These are phyloP conservation scores for Carex cristatella DNA, from an alignment of 176 grass and related monocot genomes.

Conservation along the genomic window DNA sequence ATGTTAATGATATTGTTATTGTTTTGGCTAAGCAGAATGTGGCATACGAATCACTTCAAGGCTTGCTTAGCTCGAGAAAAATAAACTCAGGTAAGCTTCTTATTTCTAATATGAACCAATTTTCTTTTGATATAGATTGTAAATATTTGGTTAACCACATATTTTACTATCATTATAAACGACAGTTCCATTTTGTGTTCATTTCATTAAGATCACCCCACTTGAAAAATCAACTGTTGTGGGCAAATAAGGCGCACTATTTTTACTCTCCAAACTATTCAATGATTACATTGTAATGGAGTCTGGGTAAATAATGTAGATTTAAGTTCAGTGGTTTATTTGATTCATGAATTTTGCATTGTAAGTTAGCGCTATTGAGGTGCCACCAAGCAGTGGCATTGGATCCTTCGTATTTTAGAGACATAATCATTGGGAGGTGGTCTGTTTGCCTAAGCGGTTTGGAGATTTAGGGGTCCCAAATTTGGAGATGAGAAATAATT, in stretches of 20 bases:
- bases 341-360: neutral
- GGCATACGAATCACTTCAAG: slow-evolving; percentile 76
- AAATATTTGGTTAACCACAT: neutral
- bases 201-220: neutral
- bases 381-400: neutral
- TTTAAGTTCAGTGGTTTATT: neutral
- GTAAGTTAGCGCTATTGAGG: neutral
- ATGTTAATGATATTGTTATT: neutral
- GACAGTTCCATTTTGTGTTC: neutral
- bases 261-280: neutral
- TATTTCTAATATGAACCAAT: neutral
- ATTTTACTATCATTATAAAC: neutral
- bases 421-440: neutral
- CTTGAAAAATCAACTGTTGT: neutral
- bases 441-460: no score
- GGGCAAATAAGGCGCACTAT: neutral
- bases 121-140: neutral
- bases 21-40: slow-evolving; percentile 61
- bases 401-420: neutral
- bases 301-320: neutral
- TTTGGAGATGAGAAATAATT: no score
- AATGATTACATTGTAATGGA: neutral
- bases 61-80: slow-evolving; percentile 42
- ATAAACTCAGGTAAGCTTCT: slow-evolving; percentile 51
- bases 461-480: no score